Base-by-base conservation (phyloP, 2,329 filamentous ascomycete species). In the Aspergillus niger region DNA sequence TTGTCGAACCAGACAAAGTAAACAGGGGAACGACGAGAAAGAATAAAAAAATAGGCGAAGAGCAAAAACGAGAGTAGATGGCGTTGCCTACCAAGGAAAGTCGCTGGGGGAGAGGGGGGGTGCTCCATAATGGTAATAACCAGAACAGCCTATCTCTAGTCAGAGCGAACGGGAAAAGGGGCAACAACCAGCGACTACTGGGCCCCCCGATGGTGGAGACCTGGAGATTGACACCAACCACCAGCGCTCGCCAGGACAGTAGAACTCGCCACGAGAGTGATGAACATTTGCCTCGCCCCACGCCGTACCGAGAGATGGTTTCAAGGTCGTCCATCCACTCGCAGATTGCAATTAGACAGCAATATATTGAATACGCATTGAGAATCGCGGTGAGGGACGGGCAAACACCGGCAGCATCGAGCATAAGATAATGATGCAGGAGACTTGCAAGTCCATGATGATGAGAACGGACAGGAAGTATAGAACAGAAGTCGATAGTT, bases 271-370 rank as follows among this genome's bases (percentile, higher is more conserved):
- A 65, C 58, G 58, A 65, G 63, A 64, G 59, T 51, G 58, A 62
- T 63, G 57, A 58, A 49, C 57, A 62, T 57, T 64, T 20, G 59
- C 53, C 52, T 61, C 49, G 64, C 60, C 62, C 64, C 64, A 66
- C 57, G 49, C 36, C 30, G 28, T 39, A 52, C 53, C 44, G 54
- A 50, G 49, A 48, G 59, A 30, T 50, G 39, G 52, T 59, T 57
- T 60, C 53, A 59, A 20, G 57, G 57, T 30, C 43, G 26, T 26
- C 50, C 43, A 47, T 48, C 47, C 38, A 60, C 58, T 10, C 26
- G 39, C 47, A 50, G 47, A 50, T 50, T 50, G 47, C n/a, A 50
- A 50, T 32, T 30, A 50, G 47, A 50, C 47, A 50, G n/a, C 47
- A 50, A 50, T 50, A 28, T 28, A 36, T 36, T 5, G 32, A 36